Evolutionary conservation across 192 early-diverging fungal species (phyloP).

Genomic region (Geranomyces michiganensis): DNA sequence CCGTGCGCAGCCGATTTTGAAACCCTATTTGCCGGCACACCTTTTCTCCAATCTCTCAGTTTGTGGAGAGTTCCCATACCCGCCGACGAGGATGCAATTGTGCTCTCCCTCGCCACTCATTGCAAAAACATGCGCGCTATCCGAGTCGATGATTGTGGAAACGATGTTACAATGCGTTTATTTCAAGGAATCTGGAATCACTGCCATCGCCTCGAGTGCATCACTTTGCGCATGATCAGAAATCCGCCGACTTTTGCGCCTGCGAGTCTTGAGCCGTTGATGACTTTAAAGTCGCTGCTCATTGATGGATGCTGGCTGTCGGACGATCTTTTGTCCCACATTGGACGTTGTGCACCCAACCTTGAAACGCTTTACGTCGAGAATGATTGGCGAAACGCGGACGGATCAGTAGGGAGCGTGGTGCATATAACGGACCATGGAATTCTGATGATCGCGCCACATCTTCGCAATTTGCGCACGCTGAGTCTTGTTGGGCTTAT

Average conservation of each 20-base stretch:
- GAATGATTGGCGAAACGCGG: conserved; percentile 26
- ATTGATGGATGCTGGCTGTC: conserved; percentile 40
- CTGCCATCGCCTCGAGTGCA: conserved; percentile 26
- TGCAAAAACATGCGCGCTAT: conserved; percentile 32
- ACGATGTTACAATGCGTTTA: conserved; percentile 23
- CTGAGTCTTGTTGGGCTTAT: conserved; percentile 32
- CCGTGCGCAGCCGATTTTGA: conserved; percentile 18
- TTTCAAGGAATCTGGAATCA: conserved; percentile 27
- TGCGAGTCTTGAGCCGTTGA: conserved; percentile 12
- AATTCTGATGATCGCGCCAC: conserved; percentile 21
- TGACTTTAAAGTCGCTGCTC: conserved; percentile 21
- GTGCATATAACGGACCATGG: conserved; percentile 36
- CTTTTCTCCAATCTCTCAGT: conserved; percentile 26
- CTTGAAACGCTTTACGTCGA: conserved; percentile 36
- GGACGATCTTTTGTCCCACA: conserved; percentile 20
- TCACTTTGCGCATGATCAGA: conserved; percentile 30
- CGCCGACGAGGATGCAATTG: conserved; percentile 10
- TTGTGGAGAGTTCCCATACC: conserved; percentile 35
- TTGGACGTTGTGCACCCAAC: conserved; percentile 29
- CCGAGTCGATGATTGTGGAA: conserved; percentile 32
- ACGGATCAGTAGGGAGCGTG: conserved; percentile 16
- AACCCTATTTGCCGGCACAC: conserved; percentile 21
- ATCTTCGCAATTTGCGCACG: conserved; percentile 26
- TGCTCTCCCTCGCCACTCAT: conserved; percentile 14
- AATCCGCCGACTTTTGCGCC: conserved; percentile 8